Evolutionary conservation across 352 stramenopile species (phyloP).

Genomic region (Globisporangium yorkense): DNA sequence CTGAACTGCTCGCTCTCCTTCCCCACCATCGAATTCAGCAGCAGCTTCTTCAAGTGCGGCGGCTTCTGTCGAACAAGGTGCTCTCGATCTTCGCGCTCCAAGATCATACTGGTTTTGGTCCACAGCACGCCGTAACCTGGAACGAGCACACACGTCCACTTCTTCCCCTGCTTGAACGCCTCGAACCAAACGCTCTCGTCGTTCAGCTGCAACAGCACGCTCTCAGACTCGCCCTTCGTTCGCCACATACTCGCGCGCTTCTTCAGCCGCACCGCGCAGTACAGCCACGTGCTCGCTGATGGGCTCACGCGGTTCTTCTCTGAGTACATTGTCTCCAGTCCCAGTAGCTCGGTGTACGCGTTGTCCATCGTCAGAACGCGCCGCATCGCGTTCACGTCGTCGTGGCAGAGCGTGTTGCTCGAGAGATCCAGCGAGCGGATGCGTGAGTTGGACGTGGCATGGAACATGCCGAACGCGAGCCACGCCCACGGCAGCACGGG

Average conservation of each 20-base stretch:
- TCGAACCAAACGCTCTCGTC: conserved; percentile 17
- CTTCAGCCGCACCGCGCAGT: conserved; percentile 1
- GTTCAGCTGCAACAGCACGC: conserved; percentile 2
- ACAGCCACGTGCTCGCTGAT: too few relatives aligned
- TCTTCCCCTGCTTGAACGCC: conserved; percentile 7
- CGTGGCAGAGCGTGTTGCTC: conserved; percentile 23
- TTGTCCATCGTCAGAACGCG: conserved; percentile 10
- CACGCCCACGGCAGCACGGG: conserved; percentile 27
- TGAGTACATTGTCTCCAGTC: not conserved
- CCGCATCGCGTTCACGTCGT: conserved; percentile 20
- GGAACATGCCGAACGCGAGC: conserved; percentile 28
- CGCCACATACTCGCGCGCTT: conserved; percentile 4
- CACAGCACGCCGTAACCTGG: conserved; percentile 31
- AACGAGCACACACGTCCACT: conserved; percentile 25
- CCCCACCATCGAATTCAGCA: conserved; percentile 25
- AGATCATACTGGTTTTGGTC: conserved; percentile 2
- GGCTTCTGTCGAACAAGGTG: not conserved
- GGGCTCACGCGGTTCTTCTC: not conserved
- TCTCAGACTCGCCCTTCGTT: not conserved
- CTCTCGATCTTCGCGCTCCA: not conserved
- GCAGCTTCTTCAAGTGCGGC: conserved; percentile 20
- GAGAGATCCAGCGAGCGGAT: conserved; percentile 31
- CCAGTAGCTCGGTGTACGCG: conserved; percentile 2
- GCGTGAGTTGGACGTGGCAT: conserved; percentile 12
- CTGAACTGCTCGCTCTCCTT: conserved; percentile 7